phyloP scores from a whole-genome alignment of 306 rosid species.

The Dicorynia guianensis region DNA sequence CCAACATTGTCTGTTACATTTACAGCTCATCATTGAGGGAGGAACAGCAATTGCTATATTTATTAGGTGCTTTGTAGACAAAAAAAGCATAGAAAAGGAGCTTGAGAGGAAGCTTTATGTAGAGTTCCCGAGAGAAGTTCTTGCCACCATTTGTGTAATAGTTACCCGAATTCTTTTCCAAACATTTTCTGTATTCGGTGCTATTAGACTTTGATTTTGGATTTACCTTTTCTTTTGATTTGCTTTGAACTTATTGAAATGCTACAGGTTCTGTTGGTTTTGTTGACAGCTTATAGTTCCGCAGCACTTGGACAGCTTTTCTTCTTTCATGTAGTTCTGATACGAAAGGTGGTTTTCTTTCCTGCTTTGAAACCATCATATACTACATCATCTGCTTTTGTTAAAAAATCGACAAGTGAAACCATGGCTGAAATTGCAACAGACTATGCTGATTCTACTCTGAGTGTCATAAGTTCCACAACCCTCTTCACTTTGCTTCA shows the following conservation, averaged over 20 bases:
- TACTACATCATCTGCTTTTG: slow-evolving; percentile 5
- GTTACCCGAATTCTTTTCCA: slow-evolving; percentile 27
- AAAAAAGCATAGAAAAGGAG: slow-evolving; percentile 73
- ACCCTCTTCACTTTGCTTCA: background rate
- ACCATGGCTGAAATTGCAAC: background rate
- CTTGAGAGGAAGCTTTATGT: slow-evolving; percentile 60
- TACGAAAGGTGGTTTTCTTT: slow-evolving; percentile 71
- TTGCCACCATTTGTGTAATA: slow-evolving; percentile 77
- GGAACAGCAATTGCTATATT: slow-evolving; percentile 82
- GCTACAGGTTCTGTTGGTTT: slow-evolving; percentile 70
- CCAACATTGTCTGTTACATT: slow-evolving; percentile 22
- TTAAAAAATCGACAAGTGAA: background rate
- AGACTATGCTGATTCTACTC: too few species aligned
- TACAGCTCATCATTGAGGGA: slow-evolving; percentile 84
- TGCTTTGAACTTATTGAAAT: slow-evolving; percentile 33
- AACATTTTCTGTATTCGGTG: background rate
- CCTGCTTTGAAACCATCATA: slow-evolving; percentile 1
- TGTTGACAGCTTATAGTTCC: slow-evolving; percentile 80
- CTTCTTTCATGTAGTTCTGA: slow-evolving; percentile 91
- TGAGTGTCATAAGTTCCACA: background rate
- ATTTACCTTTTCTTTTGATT: slow-evolving; percentile 33
- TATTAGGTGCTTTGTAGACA: slow-evolving; percentile 82
- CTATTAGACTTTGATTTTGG: background rate
- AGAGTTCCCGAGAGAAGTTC: slow-evolving; percentile 79
- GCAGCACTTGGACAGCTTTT: slow-evolving; percentile 96